Evolutionary conservation across 2,329 filamentous ascomycete species (phyloP), one percentile per base, ranked within the genome.

Genomic region (Diplodia scrobiculata): DNA sequence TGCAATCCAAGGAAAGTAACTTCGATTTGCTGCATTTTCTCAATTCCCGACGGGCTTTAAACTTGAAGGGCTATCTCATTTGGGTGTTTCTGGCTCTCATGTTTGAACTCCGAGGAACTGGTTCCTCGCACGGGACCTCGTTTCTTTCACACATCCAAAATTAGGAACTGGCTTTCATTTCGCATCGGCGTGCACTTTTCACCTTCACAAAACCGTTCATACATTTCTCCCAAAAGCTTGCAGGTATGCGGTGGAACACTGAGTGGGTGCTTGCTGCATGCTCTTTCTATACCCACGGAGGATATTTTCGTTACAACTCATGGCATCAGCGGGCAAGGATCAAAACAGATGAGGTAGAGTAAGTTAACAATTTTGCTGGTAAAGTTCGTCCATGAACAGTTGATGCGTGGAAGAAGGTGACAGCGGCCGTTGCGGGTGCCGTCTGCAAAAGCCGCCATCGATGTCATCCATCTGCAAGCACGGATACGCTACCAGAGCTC

Each of bases 241-340:
- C 3, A n/a, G 51, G 7, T 32, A n/a, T 53, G 29, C n/a, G 41
- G 41, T 45, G 17, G 41, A 45, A 19, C 27, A 53, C 10, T 38
- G 9, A 29, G 36, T 25, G 14, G 29, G 29, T 60, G 38, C 55
- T 48, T 60, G 45, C 38, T 19, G 3, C 55, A 41, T 55, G 17
- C 25, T 29, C 45, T 41, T 45, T 45, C 7, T 60, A 60, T 60
- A 60, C 55, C 55, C 55, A 32, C 25, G 41, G 52, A 32, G 38
- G 38, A 47, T 27, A 32, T 27, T 11, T 25, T 48, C 2, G 25
- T 17, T 48, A 32, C 38, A 25, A 48, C 7, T n/a, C 13, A 19
- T 32, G 27, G 29, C 17, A 32, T 17, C 5, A 13, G 50, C 27
- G n/a, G 51, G 10, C 17, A n/a, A 34, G 51, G 34, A 34, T 21